These are phyloP conservation scores for Alternaria postmessia DNA, from an alignment of 2,329 filamentous ascomycete genomes.

Conservation along the genomic window DNA sequence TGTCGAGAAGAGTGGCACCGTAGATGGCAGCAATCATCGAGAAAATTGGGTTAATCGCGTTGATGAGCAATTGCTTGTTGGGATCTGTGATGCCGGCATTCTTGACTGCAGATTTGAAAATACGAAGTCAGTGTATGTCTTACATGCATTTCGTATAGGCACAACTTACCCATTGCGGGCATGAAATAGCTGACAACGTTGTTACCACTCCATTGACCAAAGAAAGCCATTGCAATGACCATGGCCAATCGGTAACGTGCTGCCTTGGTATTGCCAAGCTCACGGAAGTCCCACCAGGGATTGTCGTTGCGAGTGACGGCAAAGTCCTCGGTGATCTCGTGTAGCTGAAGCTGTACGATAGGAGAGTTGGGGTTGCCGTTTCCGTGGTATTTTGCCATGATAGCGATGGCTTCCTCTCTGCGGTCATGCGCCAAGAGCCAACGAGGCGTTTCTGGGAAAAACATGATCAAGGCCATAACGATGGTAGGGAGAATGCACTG, in stretches of 20 bases:
- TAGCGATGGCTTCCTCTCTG: conserved; percentile 63
- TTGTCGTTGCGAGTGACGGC: conserved; percentile 40
- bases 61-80: conserved; percentile 51
- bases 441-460: conserved; percentile 16
- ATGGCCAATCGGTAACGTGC: conserved; percentile 48
- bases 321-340: conserved; percentile 48
- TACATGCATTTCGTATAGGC: too few relatives aligned
- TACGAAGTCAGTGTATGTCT: too few relatives aligned
- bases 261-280: conserved; percentile 42
- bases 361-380: conserved; percentile 53
- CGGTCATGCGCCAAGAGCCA: conserved; percentile 62
- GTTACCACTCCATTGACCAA: conserved; percentile 54
- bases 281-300: conserved; percentile 48
- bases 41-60: conserved; percentile 54
- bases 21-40: conserved; percentile 50
- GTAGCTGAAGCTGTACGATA: conserved; percentile 48
- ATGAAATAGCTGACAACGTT: conserved; percentile 46
- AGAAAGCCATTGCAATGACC: conserved; percentile 54
- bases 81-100: conserved; percentile 23
- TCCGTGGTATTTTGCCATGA: conserved; percentile 67
- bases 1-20: conserved; percentile 48
- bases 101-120: neutral
- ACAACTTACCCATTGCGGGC: conserved; percentile 19
- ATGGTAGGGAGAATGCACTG: conserved; percentile 46
- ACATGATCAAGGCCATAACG: conserved; percentile 58